Conservation (phyloP, 352 stramenopile genomes). For the Pythium phragmiticola region DNA sequence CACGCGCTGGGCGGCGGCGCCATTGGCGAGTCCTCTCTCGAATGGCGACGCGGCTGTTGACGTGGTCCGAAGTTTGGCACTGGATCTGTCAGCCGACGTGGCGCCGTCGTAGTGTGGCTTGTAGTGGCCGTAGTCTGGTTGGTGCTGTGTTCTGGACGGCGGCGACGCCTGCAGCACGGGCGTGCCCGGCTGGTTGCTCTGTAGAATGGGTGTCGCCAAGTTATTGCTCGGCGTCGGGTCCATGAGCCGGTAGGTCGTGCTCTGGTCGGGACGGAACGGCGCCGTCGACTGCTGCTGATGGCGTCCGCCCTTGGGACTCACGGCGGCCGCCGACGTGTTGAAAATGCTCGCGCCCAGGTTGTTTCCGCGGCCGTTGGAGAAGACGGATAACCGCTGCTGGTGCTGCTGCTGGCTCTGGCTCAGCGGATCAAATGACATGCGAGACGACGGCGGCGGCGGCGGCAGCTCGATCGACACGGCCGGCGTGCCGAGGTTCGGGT, state of each 20-base stretch:
- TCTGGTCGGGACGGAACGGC: slow-evolving; percentile 17
- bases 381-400: slow-evolving; percentile 18
- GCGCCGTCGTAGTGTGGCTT: slow-evolving; percentile 9
- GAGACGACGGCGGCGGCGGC: slow-evolving; percentile 19
- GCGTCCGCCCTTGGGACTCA: slow-evolving; percentile 4
- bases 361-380: slow-evolving; percentile 8
- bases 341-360: slow-evolving; percentile 18
- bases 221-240: slow-evolving; percentile 23
- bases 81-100: neutral
- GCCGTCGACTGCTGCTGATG: slow-evolving; percentile 2
- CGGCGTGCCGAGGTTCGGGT: slow-evolving; percentile 21
- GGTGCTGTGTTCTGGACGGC: slow-evolving; percentile 3
- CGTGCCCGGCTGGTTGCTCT: neutral
- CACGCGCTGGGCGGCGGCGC: neutral
- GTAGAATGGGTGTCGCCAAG: slow-evolving; percentile 2
- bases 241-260: slow-evolving; percentile 24
- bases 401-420: slow-evolving; percentile 17
- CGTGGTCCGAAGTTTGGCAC: neutral
- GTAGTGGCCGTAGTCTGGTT: slow-evolving; percentile 14
- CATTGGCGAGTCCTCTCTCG: neutral
- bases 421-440: slow-evolving; percentile 11
- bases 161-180: neutral
- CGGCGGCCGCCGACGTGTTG: slow-evolving; percentile 6
- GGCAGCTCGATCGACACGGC: slow-evolving; percentile 27
- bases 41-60: slow-evolving; percentile 7